Evolutionary conservation across 1,284 basidiomycete species (phyloP), one percentile per base, ranked within the genome.

Genomic region (Schizophyllum amplum): DNA sequence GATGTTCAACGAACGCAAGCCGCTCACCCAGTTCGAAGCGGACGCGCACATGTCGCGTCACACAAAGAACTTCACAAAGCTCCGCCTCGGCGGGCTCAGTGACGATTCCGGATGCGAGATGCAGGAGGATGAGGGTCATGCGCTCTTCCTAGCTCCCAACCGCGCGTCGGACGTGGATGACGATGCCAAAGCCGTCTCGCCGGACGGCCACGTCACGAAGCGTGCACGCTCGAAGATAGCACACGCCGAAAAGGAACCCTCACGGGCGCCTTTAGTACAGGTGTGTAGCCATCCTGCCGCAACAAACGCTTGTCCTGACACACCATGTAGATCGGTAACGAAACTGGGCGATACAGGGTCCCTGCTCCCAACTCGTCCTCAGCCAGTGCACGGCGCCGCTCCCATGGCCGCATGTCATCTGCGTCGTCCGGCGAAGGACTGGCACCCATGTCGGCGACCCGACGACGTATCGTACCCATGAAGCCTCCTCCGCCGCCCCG

Each of bases 131-230:
- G 72, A 76, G 46, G 53, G 51, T 6, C 55, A 46, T 15, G 50
- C 56, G 1, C 58, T 53, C 21, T 53, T 42, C 7, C 7, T 42
- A 13, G 33, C 33, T 42, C 33, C 33, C 11, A 42, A 42, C 7
- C 33, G 33, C 11, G 33, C 13, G 17, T 9, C 57, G 13, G 55
- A 54, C n/a, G 26, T 52, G 21, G 81, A 84, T 60, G 86, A 86
- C 60, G 83, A 86, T 23, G 83, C 76, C 2, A 84, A 85, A 62
- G 81, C 82, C 0, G 73, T 87, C 58, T 90, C 86, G 0, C 87
- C 86, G 2, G 84, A 83, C 22, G 86, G 86, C 0, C 87, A 88
- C 67, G 71, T 89, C 57, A 79, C 75, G 26, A 90, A 90, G 68
- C 76, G 87, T 88, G 49, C 72, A 81, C 7, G 76, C 83, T 64